A percentile compares a stretch with the other conserved stretches of the same genome.
These are phyloP conservation scores for Eucalyptus guilfoylei DNA, from an alignment of 345 rosid genomes.

Conservation along the genomic window DNA sequence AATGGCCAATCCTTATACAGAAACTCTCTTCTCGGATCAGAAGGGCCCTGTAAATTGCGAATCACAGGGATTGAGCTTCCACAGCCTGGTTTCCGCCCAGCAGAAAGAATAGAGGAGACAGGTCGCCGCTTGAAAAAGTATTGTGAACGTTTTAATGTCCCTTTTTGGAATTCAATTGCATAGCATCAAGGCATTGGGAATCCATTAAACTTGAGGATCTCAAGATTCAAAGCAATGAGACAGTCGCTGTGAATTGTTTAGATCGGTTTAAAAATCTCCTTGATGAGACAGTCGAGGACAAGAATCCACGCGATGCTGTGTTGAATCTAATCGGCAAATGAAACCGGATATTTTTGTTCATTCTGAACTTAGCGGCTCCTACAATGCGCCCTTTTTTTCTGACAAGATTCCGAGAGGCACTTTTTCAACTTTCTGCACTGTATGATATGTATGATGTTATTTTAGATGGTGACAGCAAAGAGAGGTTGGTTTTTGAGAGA, in stretches of 20 bases:
- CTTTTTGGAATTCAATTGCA: slow-evolving; percentile 13
- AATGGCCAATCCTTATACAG: slow-evolving; percentile 17
- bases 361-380: slow-evolving; percentile 4
- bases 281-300: slow-evolving; percentile 7
- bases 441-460: slow-evolving; percentile 56
- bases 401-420: slow-evolving; percentile 69
- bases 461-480: slow-evolving; percentile 26
- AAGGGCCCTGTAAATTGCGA: slow-evolving; percentile 14
- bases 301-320: slow-evolving; percentile 12
- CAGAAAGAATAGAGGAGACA: slow-evolving; percentile 12
- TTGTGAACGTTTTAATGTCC: slow-evolving; percentile 17
- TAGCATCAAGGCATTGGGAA: slow-evolving; percentile 25
- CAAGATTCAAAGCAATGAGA: slow-evolving; percentile 1
- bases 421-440: slow-evolving; percentile 50
- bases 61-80: slow-evolving; percentile 26
- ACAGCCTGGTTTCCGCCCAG: slow-evolving; percentile 13
- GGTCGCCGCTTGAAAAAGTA: slow-evolving; percentile 9
- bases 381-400: slow-evolving; percentile 18
- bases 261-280: slow-evolving; percentile 4
- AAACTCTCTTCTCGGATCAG: not conserved
- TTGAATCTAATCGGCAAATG: slow-evolving; percentile 10
- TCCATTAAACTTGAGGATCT: slow-evolving; percentile 11
- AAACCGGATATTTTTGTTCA: slow-evolving; percentile 11
- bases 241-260: slow-evolving; percentile 7
- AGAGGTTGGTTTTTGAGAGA: slow-evolving; percentile 41